Base-by-base conservation (phyloP, 352 stramenopile genomes). In the Achlya hypogyna region DNA sequence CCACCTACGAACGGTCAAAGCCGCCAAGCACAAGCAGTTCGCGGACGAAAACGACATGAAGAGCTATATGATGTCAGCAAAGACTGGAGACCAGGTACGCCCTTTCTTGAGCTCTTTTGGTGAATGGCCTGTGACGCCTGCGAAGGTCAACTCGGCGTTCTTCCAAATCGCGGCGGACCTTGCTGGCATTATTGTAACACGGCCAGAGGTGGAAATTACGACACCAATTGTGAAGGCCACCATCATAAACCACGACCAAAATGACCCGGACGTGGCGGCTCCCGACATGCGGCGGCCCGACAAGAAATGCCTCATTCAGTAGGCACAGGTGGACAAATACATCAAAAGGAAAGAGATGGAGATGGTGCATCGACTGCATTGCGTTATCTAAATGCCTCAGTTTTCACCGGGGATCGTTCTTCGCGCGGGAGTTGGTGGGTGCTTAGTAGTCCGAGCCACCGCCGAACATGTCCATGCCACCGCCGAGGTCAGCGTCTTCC, bases 1-100 rank as follows among this genome's bases (percentile, higher is more conserved):
- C 62, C 91, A 98, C 65, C 49, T 98, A 9, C 77, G 91, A 34
- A 84, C 89, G 5, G 91, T 98, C 9, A 91, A 92, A 59, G 78
- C 78, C 3, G 76, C 77, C 56, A 95, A 95, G 62, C 88, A 96
- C 74, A 91, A 96, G 62, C 85, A 94, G 45, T 98, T 98, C 63
- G 92, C 86, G 1, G 88, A 97, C 43, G 91, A 98, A 70, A 97
- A 98, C 76, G 84, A 94, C 62, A 78, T 95, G 65, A 93, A 93
- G 66, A 88, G 81, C 59, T 98, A 91, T 72, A 91, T 96, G 56
- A 81, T 98, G 64, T 98, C 91, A 28, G 93, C 93, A 23, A 98
- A 98, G 75, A 95, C 85, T 0, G 93, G 93, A n/a, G 93, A 98
- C 73, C 76, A 90, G 45, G 81, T 71, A 42, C 9, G 29, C 16